Conservation (phyloP, 2,329 filamentous ascomycete genomes). For the Metarhizium anisopliae region DNA sequence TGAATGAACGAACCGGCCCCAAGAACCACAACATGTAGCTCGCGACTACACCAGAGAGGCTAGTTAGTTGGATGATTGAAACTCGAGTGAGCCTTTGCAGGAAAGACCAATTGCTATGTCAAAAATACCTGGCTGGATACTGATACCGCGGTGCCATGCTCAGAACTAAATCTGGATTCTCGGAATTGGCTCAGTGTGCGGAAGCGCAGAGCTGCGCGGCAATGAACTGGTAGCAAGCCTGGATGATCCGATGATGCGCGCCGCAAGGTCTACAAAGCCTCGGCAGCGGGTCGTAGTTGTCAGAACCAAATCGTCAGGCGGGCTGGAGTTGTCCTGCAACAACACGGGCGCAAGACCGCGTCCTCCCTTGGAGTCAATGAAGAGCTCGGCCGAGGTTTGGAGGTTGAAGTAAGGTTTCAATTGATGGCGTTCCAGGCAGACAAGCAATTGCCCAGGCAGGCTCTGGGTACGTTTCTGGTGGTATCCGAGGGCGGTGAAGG, state of each 20-base stretch:
- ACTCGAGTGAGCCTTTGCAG: neutral
- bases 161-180: neutral
- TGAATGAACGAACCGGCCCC: conserved; percentile 55
- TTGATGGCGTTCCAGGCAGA: neutral
- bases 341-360: neutral
- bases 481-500: conserved; percentile 1
- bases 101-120: neutral
- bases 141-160: conserved; percentile 10
- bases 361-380: neutral
- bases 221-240: neutral
- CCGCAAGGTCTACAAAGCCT: neutral
- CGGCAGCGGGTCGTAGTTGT: no score
- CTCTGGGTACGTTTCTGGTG: neutral
- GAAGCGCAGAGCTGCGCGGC: neutral
- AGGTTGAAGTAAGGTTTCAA: neutral
- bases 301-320: neutral
- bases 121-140: conserved; percentile 7
- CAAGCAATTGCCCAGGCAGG: neutral
- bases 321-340: neutral
- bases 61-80: conserved; percentile 10
- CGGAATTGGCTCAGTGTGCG: neutral
- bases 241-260: neutral
- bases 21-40: conserved; percentile 76
- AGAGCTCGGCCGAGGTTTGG: neutral
- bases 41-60: conserved; percentile 42